Percentiles rank a stretch among this genome's conserved stretches.
Conservation (phyloP, 306 rosid genomes). For the Malus orientalis region DNA sequence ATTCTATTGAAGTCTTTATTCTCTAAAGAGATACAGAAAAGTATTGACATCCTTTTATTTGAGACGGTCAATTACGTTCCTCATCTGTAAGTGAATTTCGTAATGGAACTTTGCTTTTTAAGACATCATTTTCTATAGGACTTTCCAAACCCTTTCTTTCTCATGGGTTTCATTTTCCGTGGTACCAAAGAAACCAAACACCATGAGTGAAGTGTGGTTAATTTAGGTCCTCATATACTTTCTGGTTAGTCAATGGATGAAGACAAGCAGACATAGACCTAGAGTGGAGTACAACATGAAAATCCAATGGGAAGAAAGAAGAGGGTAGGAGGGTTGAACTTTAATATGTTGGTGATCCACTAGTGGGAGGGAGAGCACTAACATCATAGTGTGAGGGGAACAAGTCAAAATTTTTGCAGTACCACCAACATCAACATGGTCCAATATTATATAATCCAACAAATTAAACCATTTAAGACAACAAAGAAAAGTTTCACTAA, state of each 20-base stretch:
- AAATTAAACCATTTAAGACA: not conserved
- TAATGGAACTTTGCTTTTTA: not conserved
- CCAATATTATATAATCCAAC: not conserved
- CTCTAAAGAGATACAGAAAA: too few relatives aligned
- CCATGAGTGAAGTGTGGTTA: slow-evolving; percentile 27
- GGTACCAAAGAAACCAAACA: slow-evolving; percentile 64
- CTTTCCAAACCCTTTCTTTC: not conserved
- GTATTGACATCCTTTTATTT: not conserved
- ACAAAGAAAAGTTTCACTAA: slow-evolving; percentile 18
- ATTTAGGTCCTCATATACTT: slow-evolving; percentile 32
- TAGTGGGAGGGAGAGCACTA: slow-evolving; percentile 44
- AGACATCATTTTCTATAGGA: not conserved
- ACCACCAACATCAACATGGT: not conserved
- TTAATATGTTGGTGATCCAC: slow-evolving; percentile 23
- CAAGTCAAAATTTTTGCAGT: slow-evolving; percentile 23
- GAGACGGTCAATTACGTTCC: not conserved
- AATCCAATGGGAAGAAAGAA: not conserved
- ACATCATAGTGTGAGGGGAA: slow-evolving; percentile 15
- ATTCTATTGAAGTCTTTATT: too few relatives aligned
- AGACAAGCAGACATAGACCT: slow-evolving; percentile 24
- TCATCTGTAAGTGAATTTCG: not conserved
- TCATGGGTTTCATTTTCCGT: slow-evolving; percentile 38
- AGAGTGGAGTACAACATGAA: slow-evolving; percentile 35
- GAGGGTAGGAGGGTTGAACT: not conserved
- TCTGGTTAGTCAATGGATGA: slow-evolving; percentile 43